Conservation (phyloP, 495 filamentous ascomycete species). For the Talaromyces liani region DNA sequence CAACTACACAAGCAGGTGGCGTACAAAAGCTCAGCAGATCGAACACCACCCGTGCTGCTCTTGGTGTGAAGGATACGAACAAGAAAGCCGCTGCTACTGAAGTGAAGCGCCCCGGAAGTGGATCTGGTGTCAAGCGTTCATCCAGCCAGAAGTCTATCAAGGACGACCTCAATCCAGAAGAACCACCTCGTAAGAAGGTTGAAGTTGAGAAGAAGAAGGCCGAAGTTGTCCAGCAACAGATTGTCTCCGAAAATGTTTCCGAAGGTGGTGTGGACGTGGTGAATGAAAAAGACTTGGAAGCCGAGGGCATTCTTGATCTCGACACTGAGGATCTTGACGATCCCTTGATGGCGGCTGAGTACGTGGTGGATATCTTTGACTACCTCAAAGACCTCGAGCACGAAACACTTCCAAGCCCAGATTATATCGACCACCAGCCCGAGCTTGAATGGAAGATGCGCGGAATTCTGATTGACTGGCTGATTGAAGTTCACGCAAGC, state of each 20-base stretch:
- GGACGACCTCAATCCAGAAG: conserved; percentile 55
- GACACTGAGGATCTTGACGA: conserved; percentile 86
- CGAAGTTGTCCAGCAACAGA: conserved; percentile 10
- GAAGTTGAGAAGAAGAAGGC: conserved; percentile 42
- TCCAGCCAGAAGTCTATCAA: conserved; percentile 45
- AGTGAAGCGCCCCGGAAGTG: conserved; percentile 62
- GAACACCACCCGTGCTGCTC: conserved; percentile 54
- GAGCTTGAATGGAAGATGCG: conserved; percentile 98
- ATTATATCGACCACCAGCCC: conserved; percentile 90
- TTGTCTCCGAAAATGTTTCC: conserved; percentile 8
- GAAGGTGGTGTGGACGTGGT: conserved; percentile 24
- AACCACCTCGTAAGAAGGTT: conserved; percentile 46
- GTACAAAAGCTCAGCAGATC: conserved; percentile 70
- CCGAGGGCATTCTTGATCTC: conserved; percentile 54
- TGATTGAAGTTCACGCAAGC: conserved; percentile 94
- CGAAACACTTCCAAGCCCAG: conserved; percentile 75
- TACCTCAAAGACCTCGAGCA: conserved; percentile 85
- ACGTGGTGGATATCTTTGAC: conserved; percentile 95
- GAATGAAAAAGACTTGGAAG: conserved; percentile 28
- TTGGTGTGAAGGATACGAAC: conserved; percentile 55
- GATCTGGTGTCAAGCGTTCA: conserved; percentile 62
- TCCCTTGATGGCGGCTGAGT: conserved; percentile 95
- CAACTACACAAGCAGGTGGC: conserved; percentile 59
- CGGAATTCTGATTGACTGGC: conserved; percentile 95
- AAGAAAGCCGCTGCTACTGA: conserved; percentile 56